phyloP scores from a whole-genome alignment of 495 filamentous ascomycete species.

The Penicillium mononematosum region DNA sequence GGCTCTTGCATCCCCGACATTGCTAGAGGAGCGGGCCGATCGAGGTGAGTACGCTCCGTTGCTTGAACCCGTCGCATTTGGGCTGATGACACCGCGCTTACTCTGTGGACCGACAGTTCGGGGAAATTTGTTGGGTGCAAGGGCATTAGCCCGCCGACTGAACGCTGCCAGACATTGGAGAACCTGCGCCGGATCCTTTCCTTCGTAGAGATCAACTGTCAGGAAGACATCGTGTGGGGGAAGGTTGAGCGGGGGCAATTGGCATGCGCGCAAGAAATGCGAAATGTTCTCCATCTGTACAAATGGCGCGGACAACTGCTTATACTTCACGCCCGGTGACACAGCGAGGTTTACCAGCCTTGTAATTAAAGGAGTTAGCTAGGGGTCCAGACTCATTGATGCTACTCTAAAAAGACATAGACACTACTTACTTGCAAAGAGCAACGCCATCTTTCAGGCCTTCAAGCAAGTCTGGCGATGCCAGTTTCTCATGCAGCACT shows the following conservation, averaged over 20 bases:
- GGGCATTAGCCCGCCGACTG: constrained; percentile 77
- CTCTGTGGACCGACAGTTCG: constrained; percentile 65
- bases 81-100: constrained; percentile 61
- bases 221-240: constrained; percentile 94
- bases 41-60: constrained; percentile 36
- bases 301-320: constrained; percentile 89
- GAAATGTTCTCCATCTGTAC: constrained; percentile 99
- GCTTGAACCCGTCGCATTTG: constrained; percentile 62
- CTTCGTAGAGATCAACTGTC: constrained; percentile 95
- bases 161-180: constrained; percentile 91
- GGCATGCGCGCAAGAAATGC: constrained; percentile 86
- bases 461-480: constrained; percentile 75
- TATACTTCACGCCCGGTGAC: constrained; percentile 73
- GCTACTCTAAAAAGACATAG: neutral
- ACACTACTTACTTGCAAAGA: constrained; percentile 75
- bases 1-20: constrained; percentile 63
- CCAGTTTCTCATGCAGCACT: constrained; percentile 68
- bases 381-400: constrained; percentile 5
- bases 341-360: constrained; percentile 84
- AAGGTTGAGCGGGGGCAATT: constrained; percentile 77
- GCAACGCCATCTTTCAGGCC: constrained; percentile 83
- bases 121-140: constrained; percentile 71
- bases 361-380: constrained; percentile 19
- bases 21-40: constrained; percentile 61
- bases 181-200: constrained; percentile 95